phyloP scores from a whole-genome alignment of 352 stramenopile species.

The Pythium graminicola region DNA sequence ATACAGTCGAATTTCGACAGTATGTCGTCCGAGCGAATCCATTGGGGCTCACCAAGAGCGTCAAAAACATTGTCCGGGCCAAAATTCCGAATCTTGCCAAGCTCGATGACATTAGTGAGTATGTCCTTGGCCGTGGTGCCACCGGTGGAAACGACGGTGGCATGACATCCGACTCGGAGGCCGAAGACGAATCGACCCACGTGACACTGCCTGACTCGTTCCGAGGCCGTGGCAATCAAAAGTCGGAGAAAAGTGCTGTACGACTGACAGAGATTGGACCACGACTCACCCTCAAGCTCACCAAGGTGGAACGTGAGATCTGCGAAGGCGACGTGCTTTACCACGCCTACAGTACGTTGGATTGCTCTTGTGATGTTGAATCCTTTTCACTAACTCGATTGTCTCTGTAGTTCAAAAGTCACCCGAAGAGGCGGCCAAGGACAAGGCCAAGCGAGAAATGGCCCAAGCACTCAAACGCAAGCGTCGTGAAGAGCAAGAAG shows the following conservation, averaged over 20 bases:
- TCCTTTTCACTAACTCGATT: neutral
- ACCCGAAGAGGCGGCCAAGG: slow-evolving; percentile 68
- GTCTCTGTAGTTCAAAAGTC: slow-evolving; percentile 61
- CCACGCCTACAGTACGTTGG: slow-evolving; percentile 82
- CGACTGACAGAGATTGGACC: slow-evolving; percentile 96
- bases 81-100: slow-evolving; percentile 93
- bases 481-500: slow-evolving; percentile 84
- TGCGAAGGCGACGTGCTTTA: slow-evolving; percentile 96
- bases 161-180: slow-evolving; percentile 90
- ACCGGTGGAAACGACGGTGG: slow-evolving; percentile 38
- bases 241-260: slow-evolving; percentile 90
- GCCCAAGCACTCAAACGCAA: slow-evolving; percentile 70
- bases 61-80: slow-evolving; percentile 63
- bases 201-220: slow-evolving; percentile 92
- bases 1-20: slow-evolving; percentile 95
- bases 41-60: slow-evolving; percentile 87
- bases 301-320: slow-evolving; percentile 96
- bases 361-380: neutral
- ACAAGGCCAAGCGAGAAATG: slow-evolving; percentile 72
- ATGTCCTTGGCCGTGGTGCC: slow-evolving; percentile 77
- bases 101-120: slow-evolving; percentile 96
- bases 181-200: slow-evolving; percentile 91
- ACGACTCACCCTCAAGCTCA: slow-evolving; percentile 91
- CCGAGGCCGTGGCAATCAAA: slow-evolving; percentile 88
- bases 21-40: slow-evolving; percentile 95